A percentile compares a stretch with the other conserved stretches of the same genome.
Evolutionary conservation across 331 rosid species (phyloP).

Genomic region (Telfairia occidentalis): DNA sequence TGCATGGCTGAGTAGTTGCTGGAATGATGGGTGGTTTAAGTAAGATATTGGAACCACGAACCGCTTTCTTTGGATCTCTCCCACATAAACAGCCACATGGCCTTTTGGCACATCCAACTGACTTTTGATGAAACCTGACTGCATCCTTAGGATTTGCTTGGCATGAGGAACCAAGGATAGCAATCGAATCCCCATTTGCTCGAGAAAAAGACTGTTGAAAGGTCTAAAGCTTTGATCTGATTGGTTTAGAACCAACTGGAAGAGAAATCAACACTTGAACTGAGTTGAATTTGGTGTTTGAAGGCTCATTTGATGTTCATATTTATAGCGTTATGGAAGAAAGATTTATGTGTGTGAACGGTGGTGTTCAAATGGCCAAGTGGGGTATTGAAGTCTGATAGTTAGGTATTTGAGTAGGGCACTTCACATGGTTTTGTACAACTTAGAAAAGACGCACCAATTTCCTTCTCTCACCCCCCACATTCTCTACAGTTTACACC

Average conservation of each 20-base stretch:
- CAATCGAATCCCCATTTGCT: not conserved
- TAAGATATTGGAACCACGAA: not conserved
- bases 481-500: not conserved
- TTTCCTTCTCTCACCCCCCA: not conserved
- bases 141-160: conserved; percentile 6
- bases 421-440: conserved; percentile 10
- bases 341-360: not conserved
- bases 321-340: not conserved
- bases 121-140: not conserved
- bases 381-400: conserved; percentile 5
- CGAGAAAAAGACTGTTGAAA: not conserved
- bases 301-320: conserved; percentile 6
- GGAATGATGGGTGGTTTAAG: conserved; percentile 10
- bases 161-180: conserved; percentile 7
- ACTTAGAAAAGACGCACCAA: not conserved
- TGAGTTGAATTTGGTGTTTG: not conserved
- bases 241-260: not conserved
- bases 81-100: conserved; percentile 4
- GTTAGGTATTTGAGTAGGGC: conserved; percentile 6
- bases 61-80: conserved; percentile 11
- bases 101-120: conserved; percentile 11
- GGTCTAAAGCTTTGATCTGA: not conserved
- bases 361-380: not conserved
- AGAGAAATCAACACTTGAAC: not conserved
- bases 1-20: not conserved